phyloP scores from a whole-genome alignment of 257 asterid genomes.

The Marsdenia floribunda region DNA sequence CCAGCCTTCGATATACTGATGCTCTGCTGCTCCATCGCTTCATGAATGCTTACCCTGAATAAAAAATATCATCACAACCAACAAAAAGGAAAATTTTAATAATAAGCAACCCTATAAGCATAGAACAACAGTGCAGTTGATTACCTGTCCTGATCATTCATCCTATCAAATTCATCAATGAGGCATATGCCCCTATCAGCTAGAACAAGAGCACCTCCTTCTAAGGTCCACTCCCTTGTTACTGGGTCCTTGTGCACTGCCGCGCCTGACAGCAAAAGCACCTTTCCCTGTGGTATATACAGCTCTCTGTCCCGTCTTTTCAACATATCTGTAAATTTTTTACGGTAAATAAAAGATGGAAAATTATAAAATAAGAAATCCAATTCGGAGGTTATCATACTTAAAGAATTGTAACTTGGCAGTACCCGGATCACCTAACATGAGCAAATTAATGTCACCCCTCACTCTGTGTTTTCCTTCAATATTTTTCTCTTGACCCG shows the following conservation, averaged over 20 bases:
- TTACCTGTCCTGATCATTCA: slow-evolving; percentile 98
- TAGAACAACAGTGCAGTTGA: slow-evolving; percentile 11
- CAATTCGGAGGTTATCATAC: slow-evolving; percentile 38
- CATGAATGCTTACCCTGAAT: slow-evolving; percentile 95
- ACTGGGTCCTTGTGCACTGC: slow-evolving; percentile 98
- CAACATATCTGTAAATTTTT: slow-evolving; percentile 58
- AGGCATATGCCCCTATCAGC: slow-evolving; percentile 99
- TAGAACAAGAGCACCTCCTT: slow-evolving; percentile 98
- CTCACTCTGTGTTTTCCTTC: slow-evolving; percentile 88
- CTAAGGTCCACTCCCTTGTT: slow-evolving; percentile 97
- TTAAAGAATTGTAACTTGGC: slow-evolving; percentile 98
- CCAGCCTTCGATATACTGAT: slow-evolving; percentile 98
- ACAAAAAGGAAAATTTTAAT: slow-evolving; percentile 9
- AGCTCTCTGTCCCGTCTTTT: slow-evolving; percentile 94
- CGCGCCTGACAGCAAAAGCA: slow-evolving; percentile 99
- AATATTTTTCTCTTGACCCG: slow-evolving; percentile 94
- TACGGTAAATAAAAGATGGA: slow-evolving; percentile 13
- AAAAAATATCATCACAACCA: slow-evolving; percentile 18
- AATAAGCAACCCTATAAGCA: slow-evolving; percentile 4
- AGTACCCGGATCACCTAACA: slow-evolving; percentile 98
- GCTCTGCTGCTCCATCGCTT: slow-evolving; percentile 99
- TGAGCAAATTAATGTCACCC: slow-evolving; percentile 92
- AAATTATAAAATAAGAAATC: slow-evolving; percentile 11
- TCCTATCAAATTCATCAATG: slow-evolving; percentile 95
- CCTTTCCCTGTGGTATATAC: slow-evolving; percentile 99